Percentiles rank a stretch among this genome's conserved stretches.
Evolutionary conservation across 2,329 filamentous ascomycete species (phyloP).

Genomic region (Nemania sp.): DNA sequence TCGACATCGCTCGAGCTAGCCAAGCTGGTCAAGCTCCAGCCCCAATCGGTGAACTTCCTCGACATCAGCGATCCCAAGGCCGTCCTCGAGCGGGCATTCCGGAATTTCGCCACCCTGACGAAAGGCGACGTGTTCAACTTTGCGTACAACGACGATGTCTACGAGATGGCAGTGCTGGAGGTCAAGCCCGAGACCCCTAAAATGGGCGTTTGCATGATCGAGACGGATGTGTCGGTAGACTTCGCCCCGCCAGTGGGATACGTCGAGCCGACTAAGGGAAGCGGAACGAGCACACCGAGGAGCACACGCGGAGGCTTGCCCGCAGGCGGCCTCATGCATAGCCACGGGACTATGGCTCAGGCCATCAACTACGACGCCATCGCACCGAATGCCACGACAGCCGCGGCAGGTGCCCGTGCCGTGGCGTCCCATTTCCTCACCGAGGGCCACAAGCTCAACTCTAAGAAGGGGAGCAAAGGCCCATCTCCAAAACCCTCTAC

Average conservation of each 20-base stretch:
- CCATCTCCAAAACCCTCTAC: conserved; percentile 74
- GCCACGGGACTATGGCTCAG: conserved; percentile 92
- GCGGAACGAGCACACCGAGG: conserved; percentile 85
- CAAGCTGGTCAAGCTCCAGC: conserved; percentile 93
- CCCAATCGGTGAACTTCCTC: conserved; percentile 89
- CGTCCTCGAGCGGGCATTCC: conserved; percentile 93
- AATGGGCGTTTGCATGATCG: conserved; percentile 89
- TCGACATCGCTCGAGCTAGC: conserved; percentile 91
- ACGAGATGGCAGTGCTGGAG: conserved; percentile 90
- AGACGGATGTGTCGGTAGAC: conserved; percentile 95
- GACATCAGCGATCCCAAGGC: conserved; percentile 98
- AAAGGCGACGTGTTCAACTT: conserved; percentile 96
- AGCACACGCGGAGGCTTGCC: conserved; percentile 68
- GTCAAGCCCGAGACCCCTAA: conserved; percentile 84
- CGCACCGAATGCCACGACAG: conserved; percentile 73
- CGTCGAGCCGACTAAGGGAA: conserved; percentile 77
- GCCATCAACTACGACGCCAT: conserved; percentile 96
- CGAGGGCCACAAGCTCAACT: conserved; percentile 78
- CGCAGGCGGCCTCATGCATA: conserved; percentile 75
- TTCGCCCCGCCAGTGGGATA: conserved; percentile 95
- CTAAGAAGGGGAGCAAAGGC: conserved; percentile 80
- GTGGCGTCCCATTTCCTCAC: conserved; percentile 75
- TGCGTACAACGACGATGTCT: conserved; percentile 91
- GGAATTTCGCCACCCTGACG: conserved; percentile 91
- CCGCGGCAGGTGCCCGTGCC: conserved; percentile 53